These are phyloP conservation scores for Quercus variabilis DNA, from an alignment of 306 rosid species.

Conservation along the genomic window DNA sequence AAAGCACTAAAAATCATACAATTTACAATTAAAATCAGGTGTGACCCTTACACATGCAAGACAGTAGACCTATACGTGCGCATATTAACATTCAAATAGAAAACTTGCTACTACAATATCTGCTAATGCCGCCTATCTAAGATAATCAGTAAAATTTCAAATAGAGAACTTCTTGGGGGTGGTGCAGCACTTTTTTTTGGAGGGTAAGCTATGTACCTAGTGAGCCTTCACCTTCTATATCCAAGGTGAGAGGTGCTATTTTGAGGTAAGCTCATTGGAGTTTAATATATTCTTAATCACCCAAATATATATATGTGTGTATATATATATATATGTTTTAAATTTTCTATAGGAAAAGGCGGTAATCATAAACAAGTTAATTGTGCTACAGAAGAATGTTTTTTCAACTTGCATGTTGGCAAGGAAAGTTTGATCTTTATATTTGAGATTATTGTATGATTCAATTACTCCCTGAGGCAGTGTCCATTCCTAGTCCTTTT, in stretches of 20 bases:
- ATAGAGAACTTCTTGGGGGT: neutral
- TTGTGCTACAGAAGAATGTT: neutral
- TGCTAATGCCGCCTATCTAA: neutral
- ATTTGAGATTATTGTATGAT: neutral
- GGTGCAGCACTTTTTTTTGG: neutral
- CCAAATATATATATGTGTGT: neutral
- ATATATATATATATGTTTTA: too few species aligned
- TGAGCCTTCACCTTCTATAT: neutral
- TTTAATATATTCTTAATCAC: neutral
- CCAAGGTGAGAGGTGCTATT: neutral
- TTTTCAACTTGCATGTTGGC: neutral
- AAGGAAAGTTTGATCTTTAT: neutral
- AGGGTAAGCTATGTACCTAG: neutral
- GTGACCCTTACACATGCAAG: neutral
- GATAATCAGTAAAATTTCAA: neutral
- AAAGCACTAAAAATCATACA: neutral
- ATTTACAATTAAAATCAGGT: neutral
- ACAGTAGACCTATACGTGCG: neutral
- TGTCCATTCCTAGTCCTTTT: neutral
- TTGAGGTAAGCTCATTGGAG: neutral
- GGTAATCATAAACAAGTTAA: neutral
- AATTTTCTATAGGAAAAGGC: neutral
- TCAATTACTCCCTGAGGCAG: neutral
- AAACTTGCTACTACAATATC: neutral
- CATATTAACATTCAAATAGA: neutral